Evolutionary conservation across 2,329 filamentous ascomycete genomes (phyloP).

Genomic region (Coniochaeta ligniaria): DNA sequence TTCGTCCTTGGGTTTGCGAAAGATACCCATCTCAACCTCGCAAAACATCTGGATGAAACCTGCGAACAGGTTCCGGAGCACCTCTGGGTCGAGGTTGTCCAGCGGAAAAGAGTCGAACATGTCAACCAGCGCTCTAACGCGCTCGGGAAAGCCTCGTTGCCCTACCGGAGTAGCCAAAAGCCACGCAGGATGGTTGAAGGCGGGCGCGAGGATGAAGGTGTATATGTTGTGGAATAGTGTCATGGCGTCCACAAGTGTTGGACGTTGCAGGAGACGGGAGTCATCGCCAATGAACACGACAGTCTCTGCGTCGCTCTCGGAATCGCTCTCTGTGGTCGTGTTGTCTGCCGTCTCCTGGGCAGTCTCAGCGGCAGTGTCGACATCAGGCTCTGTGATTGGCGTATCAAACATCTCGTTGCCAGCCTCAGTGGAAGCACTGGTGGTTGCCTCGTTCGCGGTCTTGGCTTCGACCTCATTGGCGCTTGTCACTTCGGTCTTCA

Average conservation of each 20-base stretch:
- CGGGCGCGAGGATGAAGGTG: background rate
- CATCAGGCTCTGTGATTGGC: too few relatives aligned
- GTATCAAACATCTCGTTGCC: too few relatives aligned
- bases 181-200: background rate
- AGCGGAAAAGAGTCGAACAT: background rate
- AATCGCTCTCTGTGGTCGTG: background rate
- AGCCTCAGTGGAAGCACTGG: too few relatives aligned
- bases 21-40: background rate
- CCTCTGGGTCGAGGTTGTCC: background rate
- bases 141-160: background rate
- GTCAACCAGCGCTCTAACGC: background rate
- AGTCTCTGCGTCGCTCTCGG: background rate
- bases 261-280: background rate
- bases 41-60: background rate
- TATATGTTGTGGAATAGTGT: background rate
- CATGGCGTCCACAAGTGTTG: background rate
- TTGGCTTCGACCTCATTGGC: too few relatives aligned
- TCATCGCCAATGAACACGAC: background rate
- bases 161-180: background rate
- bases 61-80: background rate
- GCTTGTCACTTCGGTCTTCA: too few relatives aligned
- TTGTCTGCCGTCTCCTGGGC: background rate
- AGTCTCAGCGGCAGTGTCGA: background rate
- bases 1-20: too few relatives aligned
- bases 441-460: too few relatives aligned